Evolutionary conservation across 345 rosid species (phyloP).

Genomic region (Euclidium syriacum): DNA sequence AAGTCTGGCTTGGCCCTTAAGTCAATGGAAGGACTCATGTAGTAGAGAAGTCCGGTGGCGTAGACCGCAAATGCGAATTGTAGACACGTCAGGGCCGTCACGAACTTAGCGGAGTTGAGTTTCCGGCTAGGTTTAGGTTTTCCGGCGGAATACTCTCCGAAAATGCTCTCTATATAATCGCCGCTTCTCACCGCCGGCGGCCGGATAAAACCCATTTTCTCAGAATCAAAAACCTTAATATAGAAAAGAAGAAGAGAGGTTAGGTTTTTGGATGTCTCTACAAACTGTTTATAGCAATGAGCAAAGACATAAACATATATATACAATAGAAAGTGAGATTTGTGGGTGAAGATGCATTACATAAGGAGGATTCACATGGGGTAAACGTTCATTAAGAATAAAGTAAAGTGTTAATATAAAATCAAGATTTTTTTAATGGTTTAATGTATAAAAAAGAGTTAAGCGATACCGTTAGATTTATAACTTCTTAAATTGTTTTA

Average conservation of each 20-base stretch:
- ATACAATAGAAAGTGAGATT: conserved; percentile 29
- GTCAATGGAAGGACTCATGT: conserved; percentile 80
- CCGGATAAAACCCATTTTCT: conserved; percentile 60
- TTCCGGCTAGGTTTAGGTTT: conserved; percentile 39
- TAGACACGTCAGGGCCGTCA: conserved; percentile 65
- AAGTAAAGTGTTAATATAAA: conserved; percentile 36
- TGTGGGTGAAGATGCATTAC: conserved; percentile 45
- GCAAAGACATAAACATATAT: neutral
- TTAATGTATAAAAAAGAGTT: neutral
- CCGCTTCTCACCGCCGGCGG: conserved; percentile 52
- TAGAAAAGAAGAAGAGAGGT: neutral
- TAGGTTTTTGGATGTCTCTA: neutral
- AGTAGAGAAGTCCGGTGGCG: conserved; percentile 86
- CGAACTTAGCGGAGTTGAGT: conserved; percentile 49
- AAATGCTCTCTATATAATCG: conserved; percentile 70
- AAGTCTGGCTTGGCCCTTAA: conserved; percentile 78
- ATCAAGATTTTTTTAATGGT: neutral
- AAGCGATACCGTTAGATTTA: conserved; percentile 13
- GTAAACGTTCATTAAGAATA: conserved; percentile 46
- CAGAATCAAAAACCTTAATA: conserved; percentile 31
- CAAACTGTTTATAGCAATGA: conserved; percentile 32
- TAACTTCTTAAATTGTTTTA: neutral
- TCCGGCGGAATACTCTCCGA: conserved; percentile 53
- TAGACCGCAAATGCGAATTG: conserved; percentile 85
- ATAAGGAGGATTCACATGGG: conserved; percentile 84